Base-by-base conservation (phyloP, 805 yeast genomes). In the Metschnikowia similis region DNA sequence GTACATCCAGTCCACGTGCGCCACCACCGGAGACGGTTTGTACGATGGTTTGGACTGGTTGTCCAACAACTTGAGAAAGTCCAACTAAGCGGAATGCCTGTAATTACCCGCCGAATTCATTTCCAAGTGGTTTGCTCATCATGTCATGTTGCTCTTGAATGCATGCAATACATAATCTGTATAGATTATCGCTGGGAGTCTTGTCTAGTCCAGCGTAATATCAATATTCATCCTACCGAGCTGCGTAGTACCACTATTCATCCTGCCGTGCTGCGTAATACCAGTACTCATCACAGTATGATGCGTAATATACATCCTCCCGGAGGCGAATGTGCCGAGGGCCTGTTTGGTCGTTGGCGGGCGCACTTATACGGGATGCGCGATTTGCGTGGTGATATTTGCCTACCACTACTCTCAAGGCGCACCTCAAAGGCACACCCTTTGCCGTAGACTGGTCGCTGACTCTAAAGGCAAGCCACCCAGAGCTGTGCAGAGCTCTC, bases 1-100 rank as follows among this genome's bases (percentile, higher is more conserved):
- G 99, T 92, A 87, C 79, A 92, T 94, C 71, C 97, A 92, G 79
- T 89, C 99, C 61, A 89, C 98, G 57, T 91, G 98, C 79, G 99
- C 99, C 62, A 92, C 97, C 61, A 88, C 98, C 56, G 99, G 98
- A 79, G 97, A 91, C 72, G 98, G 98, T 80, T 56, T 57, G 58
- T 61, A 56, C 69, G 63, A 69, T 57, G 65, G 60, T 45, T 54
- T 57, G 56, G 61, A 60, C 51, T 55, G 61, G 59, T 55, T 62
- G 62, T 61, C 61, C 51, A 58, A 59, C 58, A 60, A 54, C 56
- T 56, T 56, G 61, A 57, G 56, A 55, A 57, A 56, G 57, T 48
- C 57, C 48, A 48, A 52, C 52, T 56, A 51, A 45, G 34, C 50
- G 35, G 35, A 28, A 30, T 31, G 29, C 34, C 34, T 37, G 42